Evolutionary conservation across 2,329 filamentous ascomycete species (phyloP), one percentile per base, ranked within the genome.

Genomic region (Metarhizium rileyi): DNA sequence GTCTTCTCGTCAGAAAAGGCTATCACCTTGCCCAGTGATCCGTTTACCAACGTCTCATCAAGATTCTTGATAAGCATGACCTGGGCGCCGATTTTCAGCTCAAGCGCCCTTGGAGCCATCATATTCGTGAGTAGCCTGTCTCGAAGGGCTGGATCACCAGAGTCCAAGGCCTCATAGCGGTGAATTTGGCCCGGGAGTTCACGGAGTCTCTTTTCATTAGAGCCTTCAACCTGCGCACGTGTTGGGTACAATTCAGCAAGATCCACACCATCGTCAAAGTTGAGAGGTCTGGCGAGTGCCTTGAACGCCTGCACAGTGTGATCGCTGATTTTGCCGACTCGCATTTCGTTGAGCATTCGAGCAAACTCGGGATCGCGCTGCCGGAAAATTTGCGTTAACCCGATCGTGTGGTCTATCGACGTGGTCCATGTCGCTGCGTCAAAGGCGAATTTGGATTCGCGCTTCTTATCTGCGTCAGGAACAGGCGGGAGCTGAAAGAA

Each of bases 31-130:
- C 93, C 93, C 9, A 98, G 75, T 0, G 91, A 95, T 4, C 93
- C 93, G 62, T 98, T 98, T 57, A 97, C 93, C 0, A 98, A 76
- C 0, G 81, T 84, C 36, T 95, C 89, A 61, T 98, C 93, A 70
- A 97, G 84, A 59, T 98, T 98, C 67, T 98, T 98, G 74, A 98
- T 96, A n/a, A 98, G 74, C 93, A 98, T 98, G 42, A 98, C 94
- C 63, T 98, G 94, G 0, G 93, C 88, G 9, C 90, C 88, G 54
- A 93, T 84, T 66, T 96, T 97, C 27, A 98, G 70, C 30, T 86
- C 81, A 20, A 98, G 79, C 0, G 69, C 63, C 58, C 85, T 84
- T 0, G 93, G 90, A 0, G 93, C 90, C 87, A 98, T 96, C 80
- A 94, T 95, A 61, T 91, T 95, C 5, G 78, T 68, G 5, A 98